A percentile compares a stretch with the other conserved stretches of the same genome.
Evolutionary conservation across 2,329 filamentous ascomycete species (phyloP).

Genomic region (Aspergillus intermedius): DNA sequence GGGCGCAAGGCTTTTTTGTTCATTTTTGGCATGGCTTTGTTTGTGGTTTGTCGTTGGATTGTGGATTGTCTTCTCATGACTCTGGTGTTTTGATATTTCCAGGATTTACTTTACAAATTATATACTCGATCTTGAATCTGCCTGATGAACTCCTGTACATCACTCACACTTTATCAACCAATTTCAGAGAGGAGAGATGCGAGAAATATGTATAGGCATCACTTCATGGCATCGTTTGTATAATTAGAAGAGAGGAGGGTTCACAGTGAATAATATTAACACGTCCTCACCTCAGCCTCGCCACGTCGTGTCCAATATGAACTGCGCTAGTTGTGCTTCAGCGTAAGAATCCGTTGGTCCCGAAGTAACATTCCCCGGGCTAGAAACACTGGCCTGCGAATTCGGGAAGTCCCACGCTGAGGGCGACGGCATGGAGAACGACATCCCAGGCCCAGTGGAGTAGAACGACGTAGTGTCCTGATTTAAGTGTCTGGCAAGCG

Average conservation of each 20-base stretch:
- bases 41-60: background rate
- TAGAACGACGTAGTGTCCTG: slow-evolving; percentile 7
- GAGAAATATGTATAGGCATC: too few species aligned
- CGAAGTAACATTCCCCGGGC: slow-evolving; percentile 5
- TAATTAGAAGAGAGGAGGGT: too few species aligned
- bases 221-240: too few species aligned
- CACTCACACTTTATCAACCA: too few species aligned
- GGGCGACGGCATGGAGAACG: slow-evolving; percentile 16
- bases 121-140: too few species aligned
- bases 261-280: too few species aligned
- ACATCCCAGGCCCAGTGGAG: slow-evolving; percentile 13
- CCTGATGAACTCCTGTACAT: too few species aligned
- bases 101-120: too few species aligned
- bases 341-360: slow-evolving; percentile 21
- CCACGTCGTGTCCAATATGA: slow-evolving; percentile 16
- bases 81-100: too few species aligned
- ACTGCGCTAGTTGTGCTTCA: slow-evolving; percentile 32
- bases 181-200: too few species aligned
- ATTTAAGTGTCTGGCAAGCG: too few species aligned
- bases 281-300: background rate
- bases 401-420: slow-evolving; percentile 24
- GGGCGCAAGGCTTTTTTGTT: background rate
- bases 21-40: background rate
- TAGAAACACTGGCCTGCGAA: slow-evolving; percentile 2
- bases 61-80: background rate